Conservation (phyloP, 371 early-diverging fungal genomes). For the Actinomucor elegans region DNA sequence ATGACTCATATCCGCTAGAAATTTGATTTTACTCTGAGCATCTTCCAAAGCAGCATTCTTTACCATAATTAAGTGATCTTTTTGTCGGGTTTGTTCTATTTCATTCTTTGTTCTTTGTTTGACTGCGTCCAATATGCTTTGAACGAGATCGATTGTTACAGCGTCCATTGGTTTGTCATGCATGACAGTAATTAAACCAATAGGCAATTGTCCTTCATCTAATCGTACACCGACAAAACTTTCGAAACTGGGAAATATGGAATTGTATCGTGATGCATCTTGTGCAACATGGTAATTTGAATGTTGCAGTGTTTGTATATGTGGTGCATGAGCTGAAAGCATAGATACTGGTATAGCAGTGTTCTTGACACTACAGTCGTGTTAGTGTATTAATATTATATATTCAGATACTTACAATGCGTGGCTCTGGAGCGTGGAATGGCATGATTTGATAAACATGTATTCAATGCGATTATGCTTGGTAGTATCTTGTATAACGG, state of each 20-base stretch:
- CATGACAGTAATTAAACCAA: slow-evolving; percentile 20
- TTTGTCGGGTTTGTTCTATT: slow-evolving; percentile 42
- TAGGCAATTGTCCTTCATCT: slow-evolving; percentile 9
- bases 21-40: slow-evolving; percentile 60
- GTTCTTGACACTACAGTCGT: slow-evolving; percentile 13
- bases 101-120: slow-evolving; percentile 44
- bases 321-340: slow-evolving; percentile 11
- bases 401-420: slow-evolving; percentile 11
- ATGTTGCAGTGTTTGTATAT: slow-evolving; percentile 12
- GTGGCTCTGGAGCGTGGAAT: slow-evolving; percentile 1
- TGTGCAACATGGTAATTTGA: slow-evolving; percentile 9
- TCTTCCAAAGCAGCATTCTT: slow-evolving; percentile 56
- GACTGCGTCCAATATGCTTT: slow-evolving; percentile 29
- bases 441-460: slow-evolving; percentile 13
- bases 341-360: slow-evolving; percentile 12
- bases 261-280: not conserved
- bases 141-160: slow-evolving; percentile 4
- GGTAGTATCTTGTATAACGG: not conserved
- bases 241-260: slow-evolving; percentile 13
- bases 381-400: not conserved
- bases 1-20: slow-evolving; percentile 61
- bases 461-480: slow-evolving; percentile 2
- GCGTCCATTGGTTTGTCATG: slow-evolving; percentile 14
- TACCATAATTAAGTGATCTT: slow-evolving; percentile 45
- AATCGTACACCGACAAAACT: slow-evolving; percentile 21